Conservation (phyloP, 192 early-diverging fungal species). For the Coemansia nantahalensis region DNA sequence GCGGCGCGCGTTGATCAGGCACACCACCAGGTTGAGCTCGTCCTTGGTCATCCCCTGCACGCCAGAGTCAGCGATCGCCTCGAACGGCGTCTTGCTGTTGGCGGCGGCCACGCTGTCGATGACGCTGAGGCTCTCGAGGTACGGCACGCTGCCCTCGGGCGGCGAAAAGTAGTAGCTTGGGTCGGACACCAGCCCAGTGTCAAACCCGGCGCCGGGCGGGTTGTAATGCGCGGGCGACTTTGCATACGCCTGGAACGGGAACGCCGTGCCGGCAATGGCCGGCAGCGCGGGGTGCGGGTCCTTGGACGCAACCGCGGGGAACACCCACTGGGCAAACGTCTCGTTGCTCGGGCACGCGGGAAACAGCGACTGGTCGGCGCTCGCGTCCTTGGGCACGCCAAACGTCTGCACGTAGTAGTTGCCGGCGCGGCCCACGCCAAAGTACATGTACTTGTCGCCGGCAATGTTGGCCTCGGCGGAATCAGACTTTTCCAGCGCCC, state of each 20-base stretch:
- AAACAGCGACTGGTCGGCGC: slow-evolving; percentile 8
- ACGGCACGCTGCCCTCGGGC: slow-evolving; percentile 28
- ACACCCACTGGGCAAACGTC: slow-evolving; percentile 43
- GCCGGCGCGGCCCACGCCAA: slow-evolving; percentile 25
- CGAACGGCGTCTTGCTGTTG: slow-evolving; percentile 22
- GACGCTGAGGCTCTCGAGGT: slow-evolving; percentile 13
- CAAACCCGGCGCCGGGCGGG: not conserved
- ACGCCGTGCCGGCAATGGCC: slow-evolving; percentile 9
- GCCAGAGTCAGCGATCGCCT: slow-evolving; percentile 20
- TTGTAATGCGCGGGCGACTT: not conserved
- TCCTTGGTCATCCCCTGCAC: slow-evolving; percentile 31
- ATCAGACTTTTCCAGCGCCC: slow-evolving; percentile 22
- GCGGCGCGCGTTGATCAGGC: slow-evolving; percentile 44
- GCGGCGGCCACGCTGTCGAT: slow-evolving; percentile 12
- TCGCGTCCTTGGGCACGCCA: slow-evolving; percentile 15
- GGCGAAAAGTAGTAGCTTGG: slow-evolving; percentile 40
- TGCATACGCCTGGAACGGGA: slow-evolving; percentile 19
- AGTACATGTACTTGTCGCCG: slow-evolving; percentile 7
- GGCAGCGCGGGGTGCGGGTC: not conserved
- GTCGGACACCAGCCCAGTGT: slow-evolving; percentile 17
- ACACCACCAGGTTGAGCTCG: slow-evolving; percentile 40
- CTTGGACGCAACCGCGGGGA: slow-evolving; percentile 20
- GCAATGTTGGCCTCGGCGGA: slow-evolving; percentile 6
- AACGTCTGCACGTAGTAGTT: slow-evolving; percentile 47
- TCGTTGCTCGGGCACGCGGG: slow-evolving; percentile 40